Evolutionary conservation across 805 yeast genomes (phyloP).

Genomic region (Kodamaea fukazawae): DNA sequence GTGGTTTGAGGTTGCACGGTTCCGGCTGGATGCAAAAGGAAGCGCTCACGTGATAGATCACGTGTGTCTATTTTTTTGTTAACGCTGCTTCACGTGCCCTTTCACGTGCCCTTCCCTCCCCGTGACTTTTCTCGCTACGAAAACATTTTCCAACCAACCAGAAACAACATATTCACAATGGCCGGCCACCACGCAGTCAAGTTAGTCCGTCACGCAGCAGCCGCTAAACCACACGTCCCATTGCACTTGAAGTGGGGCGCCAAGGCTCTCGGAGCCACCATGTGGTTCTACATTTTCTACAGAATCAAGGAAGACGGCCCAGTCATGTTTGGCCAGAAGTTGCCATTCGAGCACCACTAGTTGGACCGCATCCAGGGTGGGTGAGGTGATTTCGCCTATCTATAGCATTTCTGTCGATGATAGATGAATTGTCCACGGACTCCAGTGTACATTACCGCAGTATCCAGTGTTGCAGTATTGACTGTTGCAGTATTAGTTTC

Average conservation of each 20-base stretch:
- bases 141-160: slow-evolving; percentile 5
- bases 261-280: slow-evolving; percentile 73
- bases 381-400: too few species aligned
- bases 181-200: slow-evolving; percentile 43
- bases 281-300: slow-evolving; percentile 88
- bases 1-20: too few species aligned
- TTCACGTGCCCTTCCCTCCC: too few species aligned
- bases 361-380: too few species aligned
- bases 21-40: too few species aligned
- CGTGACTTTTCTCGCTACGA: too few species aligned
- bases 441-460: too few species aligned
- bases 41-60: slow-evolving; percentile 1
- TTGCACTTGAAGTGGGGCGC: slow-evolving; percentile 57
- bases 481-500: too few species aligned
- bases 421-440: too few species aligned
- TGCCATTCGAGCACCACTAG: slow-evolving; percentile 39
- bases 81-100: too few species aligned
- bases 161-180: slow-evolving; percentile 20
- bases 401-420: too few species aligned
- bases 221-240: slow-evolving; percentile 65
- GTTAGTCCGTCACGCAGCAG: slow-evolving; percentile 55
- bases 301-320: slow-evolving; percentile 72
- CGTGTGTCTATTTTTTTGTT: not conserved
- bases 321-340: slow-evolving; percentile 50
- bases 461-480: too few species aligned